Percentiles rank a stretch among this genome's conserved stretches.
These are phyloP conservation scores for Trypanosoma caninum DNA, from an alignment of 208 protist species.

Conservation along the genomic window DNA sequence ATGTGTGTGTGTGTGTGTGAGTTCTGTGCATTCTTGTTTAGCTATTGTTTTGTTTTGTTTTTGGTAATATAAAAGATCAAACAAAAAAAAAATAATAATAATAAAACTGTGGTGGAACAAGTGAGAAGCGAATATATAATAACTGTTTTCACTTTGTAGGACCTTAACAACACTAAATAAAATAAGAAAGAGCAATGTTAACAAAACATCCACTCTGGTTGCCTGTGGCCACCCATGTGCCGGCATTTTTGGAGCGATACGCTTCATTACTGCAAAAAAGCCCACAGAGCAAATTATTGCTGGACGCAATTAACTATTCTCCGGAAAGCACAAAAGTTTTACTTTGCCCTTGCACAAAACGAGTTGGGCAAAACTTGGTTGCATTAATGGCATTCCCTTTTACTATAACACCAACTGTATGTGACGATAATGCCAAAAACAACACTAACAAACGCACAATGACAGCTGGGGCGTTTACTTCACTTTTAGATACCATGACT, in stretches of 20 bases:
- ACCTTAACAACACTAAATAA: too few species aligned
- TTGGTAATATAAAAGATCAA: background rate
- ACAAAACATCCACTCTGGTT: conserved; percentile 54
- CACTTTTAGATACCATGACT: conserved; percentile 58
- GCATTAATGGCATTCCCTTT: conserved; percentile 57
- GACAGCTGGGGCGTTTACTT: conserved; percentile 37
- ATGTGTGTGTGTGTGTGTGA: background rate
- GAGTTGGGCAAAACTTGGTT: background rate
- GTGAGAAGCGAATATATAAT: too few species aligned
- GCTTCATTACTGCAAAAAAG: conserved; percentile 30
- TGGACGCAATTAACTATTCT: conserved; percentile 23
- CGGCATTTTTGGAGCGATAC: conserved; percentile 36
- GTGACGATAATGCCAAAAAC: conserved; percentile 22
- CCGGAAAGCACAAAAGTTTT: conserved; percentile 42
- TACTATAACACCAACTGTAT: conserved; percentile 32
- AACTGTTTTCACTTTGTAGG: too few species aligned
- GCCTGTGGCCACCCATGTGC: conserved; percentile 44
- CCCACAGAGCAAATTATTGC: conserved; percentile 32
- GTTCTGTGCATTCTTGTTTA: background rate
- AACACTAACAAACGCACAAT: conserved; percentile 6
- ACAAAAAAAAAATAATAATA: conserved; percentile 3
- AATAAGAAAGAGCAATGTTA: conserved; percentile 37
- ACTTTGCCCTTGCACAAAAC: conserved; percentile 24
- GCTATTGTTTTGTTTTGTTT: background rate
- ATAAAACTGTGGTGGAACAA: background rate